Evolutionary conservation across 495 filamentous ascomycete genomes (phyloP), one percentile per base, ranked within the genome.

Genomic region (Aspergillus haitiensis): DNA sequence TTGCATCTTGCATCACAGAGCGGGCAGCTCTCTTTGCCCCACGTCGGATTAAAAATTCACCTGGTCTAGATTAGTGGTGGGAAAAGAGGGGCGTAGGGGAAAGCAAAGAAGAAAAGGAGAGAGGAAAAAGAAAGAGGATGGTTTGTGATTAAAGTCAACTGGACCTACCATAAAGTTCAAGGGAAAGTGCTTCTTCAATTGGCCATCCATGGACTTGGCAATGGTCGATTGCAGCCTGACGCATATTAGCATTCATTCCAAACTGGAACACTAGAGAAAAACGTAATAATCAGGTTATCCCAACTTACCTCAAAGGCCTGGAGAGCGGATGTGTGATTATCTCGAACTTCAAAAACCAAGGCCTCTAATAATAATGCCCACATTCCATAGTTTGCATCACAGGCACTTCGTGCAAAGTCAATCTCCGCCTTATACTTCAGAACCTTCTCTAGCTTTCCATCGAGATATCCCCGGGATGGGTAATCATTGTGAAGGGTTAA

Each of bases 351-450:
- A 18, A 76, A 77, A 12, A 92, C 70, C 58, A 91, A 82, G 3
- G 90, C 92, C 44, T 90, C 87, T 5, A 97, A 75, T 21, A 91
- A 70, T 59, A 85, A 81, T 4, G 86, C 85, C 88, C 89, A 94
- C 64, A 86, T 80, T 27, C 86, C 74, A 67, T 95, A 96, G 67
- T 96, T 97, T 52, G 89, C 84, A 66, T 88, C 82, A 44, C 85
- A 90, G 32, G 89, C 78, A 21, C 72, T 72, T 55, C 87, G 77
- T 75, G 86, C 90, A 62, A 84, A 82, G 60, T 87, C 85, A 36
- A 95, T 86, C 68, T 84, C 81, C 34, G 80, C 78, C 61, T 87
- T 84, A 31, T 88, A 81, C 56, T 78, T 61, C 35, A 77, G 61
- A 0, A 89, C 78, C 12, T 78, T 81, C 11, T 85, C 73, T 49